Evolutionary conservation across 306 rosid species (phyloP).

Genomic region (Quercus glauca): DNA sequence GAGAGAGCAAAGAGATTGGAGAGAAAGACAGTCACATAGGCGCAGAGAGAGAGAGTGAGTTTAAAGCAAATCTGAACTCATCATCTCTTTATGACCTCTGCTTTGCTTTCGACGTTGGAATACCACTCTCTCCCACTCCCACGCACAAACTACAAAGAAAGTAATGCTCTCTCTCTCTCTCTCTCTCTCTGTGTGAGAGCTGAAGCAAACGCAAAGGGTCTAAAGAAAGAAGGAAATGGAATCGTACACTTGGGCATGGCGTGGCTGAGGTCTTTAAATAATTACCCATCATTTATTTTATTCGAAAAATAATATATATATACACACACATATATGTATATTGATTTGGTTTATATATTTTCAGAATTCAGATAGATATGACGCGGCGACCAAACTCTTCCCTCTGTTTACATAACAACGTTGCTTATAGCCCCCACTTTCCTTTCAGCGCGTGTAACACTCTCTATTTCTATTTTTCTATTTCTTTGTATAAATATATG

Average conservation of each 20-base stretch:
- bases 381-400: slow-evolving; percentile 2
- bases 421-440: neutral
- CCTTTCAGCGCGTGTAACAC: neutral
- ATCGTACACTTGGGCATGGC: slow-evolving; percentile 26
- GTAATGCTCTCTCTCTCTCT: neutral
- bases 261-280: slow-evolving; percentile 25
- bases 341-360: neutral
- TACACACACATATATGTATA: no score
- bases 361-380: slow-evolving; percentile 8
- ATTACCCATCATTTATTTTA: neutral
- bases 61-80: neutral
- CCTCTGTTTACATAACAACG: neutral
- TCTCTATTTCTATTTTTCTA: no score
- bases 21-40: neutral
- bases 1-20: neutral
- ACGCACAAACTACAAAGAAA: neutral
- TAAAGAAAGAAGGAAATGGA: neutral
- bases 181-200: neutral
- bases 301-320: neutral
- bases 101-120: slow-evolving; percentile 67
- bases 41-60: no score
- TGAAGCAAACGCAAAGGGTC: neutral
- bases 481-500: no score
- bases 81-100: neutral
- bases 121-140: slow-evolving; percentile 26